Evolutionary conservation across 2,329 filamentous ascomycete genomes (phyloP).

Genomic region (Cryphonectria carpinicola): DNA sequence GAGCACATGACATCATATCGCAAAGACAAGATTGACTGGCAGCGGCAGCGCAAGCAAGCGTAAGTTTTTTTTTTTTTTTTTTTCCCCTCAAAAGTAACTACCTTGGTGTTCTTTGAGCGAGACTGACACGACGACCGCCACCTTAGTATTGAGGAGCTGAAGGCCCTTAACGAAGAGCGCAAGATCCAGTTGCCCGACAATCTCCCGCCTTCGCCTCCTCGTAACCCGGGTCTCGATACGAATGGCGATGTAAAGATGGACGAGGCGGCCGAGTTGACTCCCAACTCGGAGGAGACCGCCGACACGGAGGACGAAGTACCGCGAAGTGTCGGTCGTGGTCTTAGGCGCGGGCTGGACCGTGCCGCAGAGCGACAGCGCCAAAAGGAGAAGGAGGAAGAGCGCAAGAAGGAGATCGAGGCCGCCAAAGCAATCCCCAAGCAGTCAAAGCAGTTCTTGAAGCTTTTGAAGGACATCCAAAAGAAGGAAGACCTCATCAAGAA

Average conservation of each 20-base stretch:
- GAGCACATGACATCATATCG: slow-evolving; percentile 93
- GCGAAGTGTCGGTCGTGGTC: slow-evolving; percentile 51
- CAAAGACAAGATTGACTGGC: slow-evolving; percentile 93
- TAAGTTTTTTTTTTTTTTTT: slow-evolving; percentile 46
- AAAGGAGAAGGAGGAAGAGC: slow-evolving; percentile 68
- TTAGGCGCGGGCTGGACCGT: slow-evolving; percentile 68
- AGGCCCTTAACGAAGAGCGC: slow-evolving; percentile 70
- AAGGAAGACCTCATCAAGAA: slow-evolving; percentile 79
- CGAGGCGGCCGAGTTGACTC: slow-evolving; percentile 66
- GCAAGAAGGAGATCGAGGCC: slow-evolving; percentile 69
- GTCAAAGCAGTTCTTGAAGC: slow-evolving; percentile 84
- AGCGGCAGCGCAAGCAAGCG: slow-evolving; percentile 73
- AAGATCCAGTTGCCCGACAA: slow-evolving; percentile 78
- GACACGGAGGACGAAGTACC: slow-evolving; percentile 73
- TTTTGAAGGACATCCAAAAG: slow-evolving; percentile 87
- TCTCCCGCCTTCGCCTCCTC: slow-evolving; percentile 64
- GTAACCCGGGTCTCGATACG: slow-evolving; percentile 48
- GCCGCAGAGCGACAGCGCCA: slow-evolving; percentile 79
- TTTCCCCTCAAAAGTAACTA: too few species aligned
- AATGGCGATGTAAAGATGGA: slow-evolving; percentile 65
- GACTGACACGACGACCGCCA: slow-evolving; percentile 35
- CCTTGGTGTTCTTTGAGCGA: background rate
- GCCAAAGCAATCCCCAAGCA: slow-evolving; percentile 72
- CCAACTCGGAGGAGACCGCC: slow-evolving; percentile 62
- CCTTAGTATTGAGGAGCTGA: slow-evolving; percentile 70